Evolutionary conservation across 345 rosid species (phyloP), one percentile per base, ranked within the genome.

Genomic region (Euphorbia peplus): DNA sequence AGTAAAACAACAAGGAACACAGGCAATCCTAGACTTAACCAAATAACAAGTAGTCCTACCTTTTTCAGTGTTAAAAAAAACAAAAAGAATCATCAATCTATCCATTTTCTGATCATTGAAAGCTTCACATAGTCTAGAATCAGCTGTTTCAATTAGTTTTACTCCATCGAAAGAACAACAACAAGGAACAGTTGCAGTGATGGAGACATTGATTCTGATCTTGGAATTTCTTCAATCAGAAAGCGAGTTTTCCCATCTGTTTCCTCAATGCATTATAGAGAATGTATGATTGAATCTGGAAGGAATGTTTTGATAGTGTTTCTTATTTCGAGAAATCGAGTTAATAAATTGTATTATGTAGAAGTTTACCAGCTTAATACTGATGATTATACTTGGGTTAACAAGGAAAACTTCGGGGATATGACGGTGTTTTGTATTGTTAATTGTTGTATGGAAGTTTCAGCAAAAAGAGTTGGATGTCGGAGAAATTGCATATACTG

Each of bases 391-490:
- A 51, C 8, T 1, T 69, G 81, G 79, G 48, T 24, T 10, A 79
- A 54, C 60, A 54, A 28, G 60, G 66, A 59, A 10, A 73, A 13
- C 7, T 16, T 78, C 15, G 66, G 67, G 1, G 73, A 76, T 5
- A 21, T 44, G 50, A 22, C 79, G 28, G 16, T 82, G 68, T 61
- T 79, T 16, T 9, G 71, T 30, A 75, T 79, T n/a, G 29, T 48
- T 7, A 44, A 72, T 59, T 78, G 80, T 30, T 73, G 76, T 58
- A 60, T 79, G 58, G 65, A 61, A 11, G 75, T 73, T 7, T 32
- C 29, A 12, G 75, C 69, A 21, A 76, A 67, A 16, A 60, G 61
- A 53, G 32, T 68, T 8, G 77, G 74, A 14, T 67, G 72, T 21
- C 60, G 60, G n/a, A 64, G 71, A 22, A 73, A 78, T 25, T 74